A percentile compares a stretch with the other conserved stretches of the same genome.
phyloP scores from a whole-genome alignment of 805 yeast species.

The Pichia paraexigua region DNA sequence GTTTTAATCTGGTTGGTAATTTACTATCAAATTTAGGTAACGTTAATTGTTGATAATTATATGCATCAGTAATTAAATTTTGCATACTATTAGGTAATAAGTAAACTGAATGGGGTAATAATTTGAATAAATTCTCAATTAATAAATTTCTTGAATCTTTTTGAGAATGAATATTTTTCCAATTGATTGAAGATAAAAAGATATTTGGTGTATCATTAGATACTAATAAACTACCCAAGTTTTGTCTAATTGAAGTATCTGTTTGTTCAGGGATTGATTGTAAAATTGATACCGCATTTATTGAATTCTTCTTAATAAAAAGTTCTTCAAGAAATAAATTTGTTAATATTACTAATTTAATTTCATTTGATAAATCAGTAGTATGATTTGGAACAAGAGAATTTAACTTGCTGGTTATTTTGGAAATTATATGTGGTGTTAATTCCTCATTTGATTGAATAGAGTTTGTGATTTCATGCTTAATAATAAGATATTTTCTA shows the following conservation, averaged over 20 bases:
- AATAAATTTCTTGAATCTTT: conserved; percentile 32
- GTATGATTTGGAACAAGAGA: neutral
- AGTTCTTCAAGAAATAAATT: conserved; percentile 5
- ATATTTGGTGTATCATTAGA: conserved; percentile 1
- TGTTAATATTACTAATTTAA: conserved; percentile 1
- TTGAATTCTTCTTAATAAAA: conserved; percentile 3
- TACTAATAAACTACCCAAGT: conserved; percentile 1
- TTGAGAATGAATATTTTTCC: conserved; percentile 3
- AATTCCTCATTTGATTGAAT: neutral
- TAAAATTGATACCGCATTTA: neutral
- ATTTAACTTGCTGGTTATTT: neutral
- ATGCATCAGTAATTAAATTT: conserved; percentile 44
- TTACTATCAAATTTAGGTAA: conserved; percentile 15
- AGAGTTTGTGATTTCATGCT: neutral
- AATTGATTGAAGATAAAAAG: conserved; percentile 5
- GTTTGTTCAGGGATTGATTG: conserved; percentile 4
- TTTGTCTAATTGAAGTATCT: conserved; percentile 6
- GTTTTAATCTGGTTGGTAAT: conserved; percentile 39
- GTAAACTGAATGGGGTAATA: conserved; percentile 39
- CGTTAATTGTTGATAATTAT: conserved; percentile 34
- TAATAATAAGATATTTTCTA: neutral
- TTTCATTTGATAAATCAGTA: neutral
- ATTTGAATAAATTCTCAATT: conserved; percentile 34
- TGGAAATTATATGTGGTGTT: neutral
- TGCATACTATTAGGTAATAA: conserved; percentile 45